A percentile compares a stretch with the other conserved stretches of the same genome.
Evolutionary conservation across 331 rosid genomes (phyloP).

Genomic region (Spiraea crenata): DNA sequence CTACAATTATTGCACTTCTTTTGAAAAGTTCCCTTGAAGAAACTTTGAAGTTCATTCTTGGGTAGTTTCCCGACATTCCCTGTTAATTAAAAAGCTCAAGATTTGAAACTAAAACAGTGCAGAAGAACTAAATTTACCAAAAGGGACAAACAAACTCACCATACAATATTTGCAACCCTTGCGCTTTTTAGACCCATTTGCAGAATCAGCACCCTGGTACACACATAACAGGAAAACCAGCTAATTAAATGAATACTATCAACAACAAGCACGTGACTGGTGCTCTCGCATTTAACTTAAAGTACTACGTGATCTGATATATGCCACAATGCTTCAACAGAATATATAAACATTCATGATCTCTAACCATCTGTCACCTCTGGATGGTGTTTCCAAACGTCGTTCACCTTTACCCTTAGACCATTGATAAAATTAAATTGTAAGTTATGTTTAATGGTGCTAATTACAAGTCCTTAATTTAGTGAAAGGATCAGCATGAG

Average conservation of each 20-base stretch:
- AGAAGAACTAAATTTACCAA: conserved; percentile 2
- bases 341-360: background rate
- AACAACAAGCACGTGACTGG: conserved; percentile 24
- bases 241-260: conserved; percentile 6
- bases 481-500: conserved; percentile 22
- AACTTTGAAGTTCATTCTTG: conserved; percentile 70
- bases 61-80: conserved; percentile 64
- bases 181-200: conserved; percentile 25
- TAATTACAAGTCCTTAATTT: background rate
- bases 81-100: conserved; percentile 29
- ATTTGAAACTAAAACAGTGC: conserved; percentile 21
- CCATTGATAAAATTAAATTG: conserved; percentile 7
- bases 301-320: background rate
- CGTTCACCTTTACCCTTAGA: background rate
- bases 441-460: conserved; percentile 1
- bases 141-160: conserved; percentile 56
- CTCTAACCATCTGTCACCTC: background rate
- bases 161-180: conserved; percentile 72
- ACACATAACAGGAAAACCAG: conserved; percentile 28
- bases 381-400: background rate
- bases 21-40: conserved; percentile 62
- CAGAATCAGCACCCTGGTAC: conserved; percentile 49
- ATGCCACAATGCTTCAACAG: background rate
- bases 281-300: background rate
- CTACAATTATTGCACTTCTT: conserved; percentile 67